Conservation (phyloP, 176 grass and related monocot species). For the Melocanna baccifera region DNA sequence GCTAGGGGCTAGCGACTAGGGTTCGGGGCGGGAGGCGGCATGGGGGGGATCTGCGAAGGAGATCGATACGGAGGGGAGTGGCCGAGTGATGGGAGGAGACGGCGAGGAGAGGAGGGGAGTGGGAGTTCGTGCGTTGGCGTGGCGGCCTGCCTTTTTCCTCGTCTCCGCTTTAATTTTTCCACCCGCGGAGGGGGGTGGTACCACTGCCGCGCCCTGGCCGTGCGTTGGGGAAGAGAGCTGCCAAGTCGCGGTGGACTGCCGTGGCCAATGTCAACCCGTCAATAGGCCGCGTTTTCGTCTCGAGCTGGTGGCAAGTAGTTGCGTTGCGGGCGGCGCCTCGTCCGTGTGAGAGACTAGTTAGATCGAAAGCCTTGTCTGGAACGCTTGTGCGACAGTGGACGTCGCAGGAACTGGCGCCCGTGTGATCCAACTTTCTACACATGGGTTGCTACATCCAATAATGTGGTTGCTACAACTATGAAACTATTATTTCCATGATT, state of each 20-base stretch:
- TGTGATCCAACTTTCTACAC: too few relatives aligned
- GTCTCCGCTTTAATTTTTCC: conserved; percentile 40
- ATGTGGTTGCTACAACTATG: too few relatives aligned
- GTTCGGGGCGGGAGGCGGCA: not conserved
- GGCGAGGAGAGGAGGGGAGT: not conserved
- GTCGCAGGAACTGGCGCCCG: too few relatives aligned
- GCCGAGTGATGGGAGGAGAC: conserved; percentile 14
- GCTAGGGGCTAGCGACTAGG: not conserved
- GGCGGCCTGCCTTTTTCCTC: conserved; percentile 12
- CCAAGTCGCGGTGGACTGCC: not conserved
- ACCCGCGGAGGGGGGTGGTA: conserved; percentile 1
- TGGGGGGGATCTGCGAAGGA: conserved; percentile 39
- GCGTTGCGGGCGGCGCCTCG: too few relatives aligned
- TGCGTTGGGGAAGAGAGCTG: not conserved
- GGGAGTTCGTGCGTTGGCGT: conserved; percentile 38
- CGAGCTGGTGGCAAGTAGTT: not conserved
- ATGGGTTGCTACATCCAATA: too few relatives aligned
- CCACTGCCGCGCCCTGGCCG: not conserved
- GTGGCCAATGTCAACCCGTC: not conserved
- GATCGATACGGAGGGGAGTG: conserved; percentile 2
- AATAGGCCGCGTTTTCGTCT: not conserved
- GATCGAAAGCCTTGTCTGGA: too few relatives aligned
- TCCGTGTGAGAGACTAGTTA: too few relatives aligned
- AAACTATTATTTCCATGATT: too few relatives aligned
- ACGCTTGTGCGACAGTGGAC: too few relatives aligned